These are phyloP conservation scores for Phytophthora pinifolia DNA, from an alignment of 352 stramenopile genomes.

Conservation along the genomic window DNA sequence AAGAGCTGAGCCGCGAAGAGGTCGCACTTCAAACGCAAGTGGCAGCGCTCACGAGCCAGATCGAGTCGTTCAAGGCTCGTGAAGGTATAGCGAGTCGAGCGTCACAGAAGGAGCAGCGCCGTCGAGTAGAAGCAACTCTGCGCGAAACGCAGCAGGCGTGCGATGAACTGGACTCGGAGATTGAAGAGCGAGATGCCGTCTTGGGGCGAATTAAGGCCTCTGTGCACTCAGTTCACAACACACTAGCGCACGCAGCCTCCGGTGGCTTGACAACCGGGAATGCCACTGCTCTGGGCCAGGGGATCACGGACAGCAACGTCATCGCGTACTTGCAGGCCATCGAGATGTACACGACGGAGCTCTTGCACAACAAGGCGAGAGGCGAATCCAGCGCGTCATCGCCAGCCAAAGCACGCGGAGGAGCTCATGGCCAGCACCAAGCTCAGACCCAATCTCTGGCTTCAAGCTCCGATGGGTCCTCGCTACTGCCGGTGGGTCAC, in stretches of 20 bases:
- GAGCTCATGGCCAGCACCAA: constrained; percentile 3
- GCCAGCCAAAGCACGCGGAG: constrained; percentile 13
- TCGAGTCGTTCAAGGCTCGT: constrained; percentile 68
- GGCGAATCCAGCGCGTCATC: constrained; percentile 10
- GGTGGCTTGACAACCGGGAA: constrained; percentile 27
- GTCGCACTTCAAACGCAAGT: constrained; percentile 49
- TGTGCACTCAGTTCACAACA: constrained; percentile 74
- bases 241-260: constrained; percentile 56
- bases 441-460: constrained; percentile 4
- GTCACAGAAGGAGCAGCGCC: constrained; percentile 55
- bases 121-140: constrained; percentile 41
- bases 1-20: constrained; percentile 66
- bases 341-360: constrained; percentile 64
- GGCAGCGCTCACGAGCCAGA: constrained; percentile 42
- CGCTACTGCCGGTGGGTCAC: constrained; percentile 37
- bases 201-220: constrained; percentile 64
- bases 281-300: constrained; percentile 19
- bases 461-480: not conserved
- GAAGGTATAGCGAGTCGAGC: constrained; percentile 64
- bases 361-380: constrained; percentile 47
- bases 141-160: constrained; percentile 39
- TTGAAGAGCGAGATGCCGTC: constrained; percentile 54
- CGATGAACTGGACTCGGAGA: constrained; percentile 52
- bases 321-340: constrained; percentile 80
- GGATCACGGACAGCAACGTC: constrained; percentile 54